Conservation (phyloP, 768 basidiomycete species). For the Dentipellis sp. region DNA sequence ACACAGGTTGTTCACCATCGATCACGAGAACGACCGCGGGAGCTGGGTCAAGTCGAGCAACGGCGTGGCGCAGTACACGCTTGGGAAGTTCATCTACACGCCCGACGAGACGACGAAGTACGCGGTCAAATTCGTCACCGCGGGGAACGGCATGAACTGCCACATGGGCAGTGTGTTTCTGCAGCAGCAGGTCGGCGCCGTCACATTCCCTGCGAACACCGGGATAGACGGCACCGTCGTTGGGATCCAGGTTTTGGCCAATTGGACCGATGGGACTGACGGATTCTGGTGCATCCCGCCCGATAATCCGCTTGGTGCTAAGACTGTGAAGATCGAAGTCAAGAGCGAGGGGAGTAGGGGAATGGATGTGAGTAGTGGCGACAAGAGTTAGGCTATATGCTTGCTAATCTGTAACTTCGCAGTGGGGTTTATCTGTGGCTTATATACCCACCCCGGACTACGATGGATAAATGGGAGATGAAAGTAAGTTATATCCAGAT, state of each 20-base stretch:
- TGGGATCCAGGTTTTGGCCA: not conserved
- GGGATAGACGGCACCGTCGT: not conserved
- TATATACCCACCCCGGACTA: not conserved
- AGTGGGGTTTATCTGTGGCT: not conserved
- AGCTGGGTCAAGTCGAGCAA: not conserved
- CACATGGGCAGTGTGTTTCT: not conserved
- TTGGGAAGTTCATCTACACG: not conserved
- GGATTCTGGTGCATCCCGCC: not conserved
- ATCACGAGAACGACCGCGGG: not conserved
- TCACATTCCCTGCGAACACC: not conserved
- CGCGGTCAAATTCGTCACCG: too few relatives aligned
- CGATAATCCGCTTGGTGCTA: not conserved
- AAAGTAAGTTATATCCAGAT: not conserved
- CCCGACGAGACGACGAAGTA: too few relatives aligned
- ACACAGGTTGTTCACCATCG: not conserved
- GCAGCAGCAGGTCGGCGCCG: not conserved
- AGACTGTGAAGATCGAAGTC: not conserved
- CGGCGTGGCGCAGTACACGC: not conserved
- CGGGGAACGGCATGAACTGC: not conserved
- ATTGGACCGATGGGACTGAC: not conserved
- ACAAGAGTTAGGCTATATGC: too few relatives aligned
- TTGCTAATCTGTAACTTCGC: not conserved
- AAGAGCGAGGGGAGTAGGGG: not conserved
- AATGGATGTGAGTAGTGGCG: not conserved
- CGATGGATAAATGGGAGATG: not conserved